A percentile compares a stretch with the other conserved stretches of the same genome.
phyloP scores from a whole-genome alignment of 768 basidiomycete species.

The Tricholoma flavovirens region DNA sequence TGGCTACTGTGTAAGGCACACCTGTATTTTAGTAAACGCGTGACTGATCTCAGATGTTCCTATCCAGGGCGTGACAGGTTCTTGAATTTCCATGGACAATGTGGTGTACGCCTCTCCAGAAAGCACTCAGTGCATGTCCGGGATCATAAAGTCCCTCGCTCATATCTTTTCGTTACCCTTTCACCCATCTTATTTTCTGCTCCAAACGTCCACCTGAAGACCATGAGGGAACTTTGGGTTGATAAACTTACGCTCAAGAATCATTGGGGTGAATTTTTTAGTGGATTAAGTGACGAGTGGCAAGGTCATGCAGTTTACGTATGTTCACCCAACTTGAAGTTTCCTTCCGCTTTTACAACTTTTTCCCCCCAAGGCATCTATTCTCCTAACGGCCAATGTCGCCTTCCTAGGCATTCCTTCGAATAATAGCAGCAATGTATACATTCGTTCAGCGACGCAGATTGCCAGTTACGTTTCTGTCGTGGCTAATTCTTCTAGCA shows the following conservation, averaged over 20 bases:
- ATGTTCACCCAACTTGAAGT: conserved; percentile 9
- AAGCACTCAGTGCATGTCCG: conserved; percentile 24
- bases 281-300: conserved; percentile 33
- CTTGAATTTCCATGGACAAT: conserved; percentile 38
- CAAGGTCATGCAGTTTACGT: conserved; percentile 39
- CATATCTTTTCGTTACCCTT: conserved; percentile 27
- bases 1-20: too few relatives aligned
- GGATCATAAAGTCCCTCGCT: conserved; percentile 15
- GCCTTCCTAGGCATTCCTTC: conserved; percentile 43
- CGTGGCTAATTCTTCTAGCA: conserved; percentile 34
- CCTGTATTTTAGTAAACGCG: too few relatives aligned
- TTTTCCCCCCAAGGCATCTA: conserved; percentile 31
- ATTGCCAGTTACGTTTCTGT: conserved; percentile 41
- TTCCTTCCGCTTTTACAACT: neutral
- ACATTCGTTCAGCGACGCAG: conserved; percentile 22
- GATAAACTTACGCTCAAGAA: conserved; percentile 22
- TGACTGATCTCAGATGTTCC: too few relatives aligned
- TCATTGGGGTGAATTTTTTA: conserved; percentile 33
- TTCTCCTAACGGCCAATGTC: conserved; percentile 44
- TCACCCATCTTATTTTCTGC: conserved; percentile 40
- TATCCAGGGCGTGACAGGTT: conserved; percentile 20
- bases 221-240: conserved; percentile 41
- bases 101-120: conserved; percentile 34
- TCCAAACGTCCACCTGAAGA: conserved; percentile 35
- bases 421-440: conserved; percentile 26